phyloP scores from a whole-genome alignment of 164 flowering plant genomes.

The Kingdonia uniflora region DNA sequence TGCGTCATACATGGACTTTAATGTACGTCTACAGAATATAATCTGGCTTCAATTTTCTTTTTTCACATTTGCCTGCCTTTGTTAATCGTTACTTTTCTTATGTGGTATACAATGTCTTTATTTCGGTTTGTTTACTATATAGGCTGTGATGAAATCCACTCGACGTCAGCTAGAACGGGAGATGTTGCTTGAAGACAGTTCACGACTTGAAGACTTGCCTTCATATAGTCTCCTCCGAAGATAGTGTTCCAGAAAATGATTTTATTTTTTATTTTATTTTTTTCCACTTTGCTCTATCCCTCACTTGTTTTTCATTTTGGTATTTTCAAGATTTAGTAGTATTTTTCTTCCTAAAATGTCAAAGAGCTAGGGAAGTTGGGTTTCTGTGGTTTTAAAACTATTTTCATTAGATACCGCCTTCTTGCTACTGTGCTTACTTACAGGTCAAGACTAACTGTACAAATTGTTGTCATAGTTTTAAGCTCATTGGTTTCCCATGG shows the following conservation, averaged over 20 bases:
- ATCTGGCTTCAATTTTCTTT: not conserved
- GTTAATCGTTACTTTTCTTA: not conserved
- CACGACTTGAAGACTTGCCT: conserved; percentile 65
- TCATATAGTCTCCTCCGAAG: conserved; percentile 47
- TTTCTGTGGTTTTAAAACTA: no score
- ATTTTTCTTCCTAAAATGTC: no score
- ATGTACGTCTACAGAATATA: conserved; percentile 30
- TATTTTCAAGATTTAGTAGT: no score
- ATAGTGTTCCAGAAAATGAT: not conserved
- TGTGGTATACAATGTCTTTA: not conserved
- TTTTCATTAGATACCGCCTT: no score
- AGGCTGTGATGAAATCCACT: conserved; percentile 86
- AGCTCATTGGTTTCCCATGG: no score
- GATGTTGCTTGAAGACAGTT: conserved; percentile 56
- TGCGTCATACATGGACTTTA: conserved; percentile 95
- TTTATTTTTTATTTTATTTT: conserved; percentile 1
- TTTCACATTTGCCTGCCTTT: not conserved
- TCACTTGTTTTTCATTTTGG: no score
- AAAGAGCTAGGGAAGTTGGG: no score
- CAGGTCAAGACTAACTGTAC: no score
- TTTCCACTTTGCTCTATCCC: not conserved
- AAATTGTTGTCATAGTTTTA: no score
- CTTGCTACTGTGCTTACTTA: no score
- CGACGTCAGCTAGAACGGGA: conserved; percentile 73
- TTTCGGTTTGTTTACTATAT: not conserved